Conservation (phyloP, 108 stramenopile genomes). For the Nitzschia sp. region DNA sequence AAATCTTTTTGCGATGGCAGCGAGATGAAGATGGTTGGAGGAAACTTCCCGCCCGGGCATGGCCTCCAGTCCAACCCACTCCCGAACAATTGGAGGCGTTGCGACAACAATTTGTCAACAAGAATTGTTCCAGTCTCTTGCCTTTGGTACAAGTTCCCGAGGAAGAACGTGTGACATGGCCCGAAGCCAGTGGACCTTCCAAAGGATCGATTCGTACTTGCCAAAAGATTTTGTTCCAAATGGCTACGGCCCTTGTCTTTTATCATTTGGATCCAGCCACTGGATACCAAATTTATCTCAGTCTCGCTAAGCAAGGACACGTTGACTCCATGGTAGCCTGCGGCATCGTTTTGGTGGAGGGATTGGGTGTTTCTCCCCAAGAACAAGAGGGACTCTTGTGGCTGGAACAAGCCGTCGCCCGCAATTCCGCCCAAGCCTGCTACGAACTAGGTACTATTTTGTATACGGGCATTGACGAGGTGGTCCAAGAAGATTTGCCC, state of each 20-base stretch:
- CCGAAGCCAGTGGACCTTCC: too few species aligned
- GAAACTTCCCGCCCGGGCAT: constrained; percentile 43
- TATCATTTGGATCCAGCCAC: constrained; percentile 39
- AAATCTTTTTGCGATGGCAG: constrained; percentile 43
- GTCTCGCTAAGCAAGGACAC: constrained; percentile 36
- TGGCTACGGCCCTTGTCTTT: constrained; percentile 37
- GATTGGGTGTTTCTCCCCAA: constrained; percentile 35
- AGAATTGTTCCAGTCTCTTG: background rate
- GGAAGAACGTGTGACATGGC: background rate
- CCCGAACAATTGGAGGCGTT: constrained; percentile 35
- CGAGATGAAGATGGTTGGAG: constrained; percentile 47
- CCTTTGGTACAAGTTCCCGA: background rate
- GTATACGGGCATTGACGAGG: constrained; percentile 42
- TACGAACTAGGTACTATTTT: constrained; percentile 42
- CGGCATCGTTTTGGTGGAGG: constrained; percentile 44
- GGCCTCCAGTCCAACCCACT: constrained; percentile 42
- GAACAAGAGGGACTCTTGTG: constrained; percentile 30
- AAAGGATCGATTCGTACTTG: background rate
- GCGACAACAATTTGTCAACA: constrained; percentile 6
- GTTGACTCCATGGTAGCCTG: constrained; percentile 47
- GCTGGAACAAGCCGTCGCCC: constrained; percentile 30
- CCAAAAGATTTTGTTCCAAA: constrained; percentile 17
- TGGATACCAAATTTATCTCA: constrained; percentile 31
- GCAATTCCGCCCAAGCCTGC: constrained; percentile 24
- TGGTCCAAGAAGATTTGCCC: constrained; percentile 36